Conservation (phyloP, 2,329 filamentous ascomycete species). For the Thermochaetoides dissita region DNA sequence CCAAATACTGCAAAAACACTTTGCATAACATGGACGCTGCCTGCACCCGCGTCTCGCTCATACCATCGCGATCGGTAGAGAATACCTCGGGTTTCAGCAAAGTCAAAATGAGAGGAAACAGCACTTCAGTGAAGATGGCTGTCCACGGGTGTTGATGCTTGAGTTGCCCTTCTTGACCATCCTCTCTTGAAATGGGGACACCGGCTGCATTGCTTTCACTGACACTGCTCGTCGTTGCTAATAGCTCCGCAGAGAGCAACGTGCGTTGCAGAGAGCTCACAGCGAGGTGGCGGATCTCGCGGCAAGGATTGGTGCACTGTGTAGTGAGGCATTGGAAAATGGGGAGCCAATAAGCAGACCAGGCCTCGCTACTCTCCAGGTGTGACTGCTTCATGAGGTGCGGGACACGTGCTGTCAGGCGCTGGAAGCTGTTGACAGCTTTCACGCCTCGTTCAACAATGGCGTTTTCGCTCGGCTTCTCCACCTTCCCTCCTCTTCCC, state of each 20-base stretch:
- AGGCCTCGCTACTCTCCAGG: conserved; percentile 78
- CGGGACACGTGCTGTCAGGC: conserved; percentile 68
- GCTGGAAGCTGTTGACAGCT: conserved; percentile 68
- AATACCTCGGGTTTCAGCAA: conserved; percentile 91
- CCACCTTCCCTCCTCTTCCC: conserved; percentile 32
- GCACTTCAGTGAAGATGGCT: conserved; percentile 81
- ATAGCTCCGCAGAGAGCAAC: conserved; percentile 66
- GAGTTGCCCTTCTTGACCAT: too few species aligned
- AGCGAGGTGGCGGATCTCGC: conserved; percentile 80
- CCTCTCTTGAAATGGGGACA: too few species aligned
- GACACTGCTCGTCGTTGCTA: too few species aligned
- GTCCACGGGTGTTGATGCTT: conserved; percentile 44
- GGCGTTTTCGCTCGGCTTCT: conserved; percentile 51
- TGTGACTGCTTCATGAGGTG: conserved; percentile 85
- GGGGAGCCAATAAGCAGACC: conserved; percentile 95
- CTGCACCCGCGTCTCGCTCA: conserved; percentile 90
- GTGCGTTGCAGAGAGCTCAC: conserved; percentile 76
- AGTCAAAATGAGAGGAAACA: conserved; percentile 79
- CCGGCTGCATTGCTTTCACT: too few species aligned
- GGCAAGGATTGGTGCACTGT: conserved; percentile 88
- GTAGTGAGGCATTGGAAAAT: conserved; percentile 79
- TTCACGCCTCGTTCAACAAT: conserved; percentile 65
- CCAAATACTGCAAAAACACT: conserved; percentile 87
- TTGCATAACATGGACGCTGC: conserved; percentile 85
- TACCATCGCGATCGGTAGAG: conserved; percentile 76